A percentile compares a stretch with the other conserved stretches of the same genome.
These are phyloP conservation scores for Coleophoma crateriformis DNA, from an alignment of 2,329 filamentous ascomycete genomes.

Conservation along the genomic window DNA sequence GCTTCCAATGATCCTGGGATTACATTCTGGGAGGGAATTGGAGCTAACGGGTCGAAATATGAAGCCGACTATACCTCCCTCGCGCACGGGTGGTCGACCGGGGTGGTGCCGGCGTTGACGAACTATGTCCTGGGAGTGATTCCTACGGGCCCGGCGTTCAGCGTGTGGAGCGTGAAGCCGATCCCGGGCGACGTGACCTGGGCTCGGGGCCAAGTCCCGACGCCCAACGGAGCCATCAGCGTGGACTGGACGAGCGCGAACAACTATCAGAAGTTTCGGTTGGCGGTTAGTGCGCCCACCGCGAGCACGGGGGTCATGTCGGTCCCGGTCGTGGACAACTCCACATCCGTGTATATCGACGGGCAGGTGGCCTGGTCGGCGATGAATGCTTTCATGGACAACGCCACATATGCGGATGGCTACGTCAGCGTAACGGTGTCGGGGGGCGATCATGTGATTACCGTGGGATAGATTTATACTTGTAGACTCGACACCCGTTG, in stretches of 20 bases:
- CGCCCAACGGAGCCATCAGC: slow-evolving; percentile 31
- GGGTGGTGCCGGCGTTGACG: slow-evolving; percentile 39
- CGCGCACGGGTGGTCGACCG: slow-evolving; percentile 46
- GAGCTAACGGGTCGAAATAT: slow-evolving; percentile 34
- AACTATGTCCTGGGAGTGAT: slow-evolving; percentile 41
- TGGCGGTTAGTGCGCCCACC: slow-evolving; percentile 27
- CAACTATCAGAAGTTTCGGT: slow-evolving; percentile 14
- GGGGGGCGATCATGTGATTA: neutral
- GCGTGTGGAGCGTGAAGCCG: slow-evolving; percentile 34
- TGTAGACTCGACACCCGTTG: too few relatives aligned
- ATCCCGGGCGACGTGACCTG: slow-evolving; percentile 30
- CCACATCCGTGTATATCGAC: slow-evolving; percentile 12
- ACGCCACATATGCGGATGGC: slow-evolving; percentile 5
- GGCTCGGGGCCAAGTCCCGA: slow-evolving; percentile 38
- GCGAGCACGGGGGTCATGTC: slow-evolving; percentile 16
- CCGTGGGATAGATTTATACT: too few relatives aligned
- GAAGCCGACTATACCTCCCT: slow-evolving; percentile 41
- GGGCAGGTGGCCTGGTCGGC: slow-evolving; percentile 3
- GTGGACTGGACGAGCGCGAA: slow-evolving; percentile 31
- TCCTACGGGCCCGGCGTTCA: slow-evolving; percentile 38
- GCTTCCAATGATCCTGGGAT: slow-evolving; percentile 36
- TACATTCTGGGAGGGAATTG: slow-evolving; percentile 48
- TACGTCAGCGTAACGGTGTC: slow-evolving; percentile 11
- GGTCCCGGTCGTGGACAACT: slow-evolving; percentile 12
- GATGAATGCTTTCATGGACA: neutral